Evolutionary conservation across 768 basidiomycete species (phyloP), one percentile per base, ranked within the genome.

Genomic region (Agaricus blazei): DNA sequence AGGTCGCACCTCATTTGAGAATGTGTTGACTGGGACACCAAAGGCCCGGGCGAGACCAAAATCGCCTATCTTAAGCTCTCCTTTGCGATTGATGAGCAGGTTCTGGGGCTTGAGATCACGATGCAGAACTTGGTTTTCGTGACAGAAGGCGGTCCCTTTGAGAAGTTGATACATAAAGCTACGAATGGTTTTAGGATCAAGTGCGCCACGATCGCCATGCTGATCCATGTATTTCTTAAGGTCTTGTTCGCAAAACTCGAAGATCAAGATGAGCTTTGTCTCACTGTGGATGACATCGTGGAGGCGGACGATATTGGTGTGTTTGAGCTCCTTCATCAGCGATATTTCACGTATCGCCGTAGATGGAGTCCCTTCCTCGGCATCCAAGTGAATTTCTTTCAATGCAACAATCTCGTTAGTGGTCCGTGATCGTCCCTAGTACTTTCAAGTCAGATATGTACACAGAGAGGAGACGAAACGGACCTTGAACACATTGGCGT

Each of bases 211-310:
- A 61, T 98, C 94, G 53, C 97, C 97, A 63, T 97, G 88, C 36
- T 91, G 88, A 69, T 99, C 97, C 97, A 99, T 99, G 70, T 98
- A 98, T 68, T 93, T 94, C 72, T 99, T 99, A 45, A 99, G 79
- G 73, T 99, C 97, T 71, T 95, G 92, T 64, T 99, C 97, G 70
- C 94, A 97, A 68, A 84, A 98, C 72, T 99, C 97, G 70, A 98
- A 99, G 62, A 99, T 95, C 56, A 99, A 88, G 59, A 98, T 90
- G 48, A 99, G 87, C 63, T 98, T 98, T 7, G 92, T 90, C 72
- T 99, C 97, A 15, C 95, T 98, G 71, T 99, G 97, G 60, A 98
- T 98, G 48, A 99, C 97, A 70, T 98, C 97, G 75, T 98, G 88
- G 19, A 99, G 83, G 64, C 97, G 86, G 67, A 99, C 93, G 67